These are phyloP conservation scores for Phoma sp. DNA, from an alignment of 2,329 filamentous ascomycete genomes.

Conservation along the genomic window DNA sequence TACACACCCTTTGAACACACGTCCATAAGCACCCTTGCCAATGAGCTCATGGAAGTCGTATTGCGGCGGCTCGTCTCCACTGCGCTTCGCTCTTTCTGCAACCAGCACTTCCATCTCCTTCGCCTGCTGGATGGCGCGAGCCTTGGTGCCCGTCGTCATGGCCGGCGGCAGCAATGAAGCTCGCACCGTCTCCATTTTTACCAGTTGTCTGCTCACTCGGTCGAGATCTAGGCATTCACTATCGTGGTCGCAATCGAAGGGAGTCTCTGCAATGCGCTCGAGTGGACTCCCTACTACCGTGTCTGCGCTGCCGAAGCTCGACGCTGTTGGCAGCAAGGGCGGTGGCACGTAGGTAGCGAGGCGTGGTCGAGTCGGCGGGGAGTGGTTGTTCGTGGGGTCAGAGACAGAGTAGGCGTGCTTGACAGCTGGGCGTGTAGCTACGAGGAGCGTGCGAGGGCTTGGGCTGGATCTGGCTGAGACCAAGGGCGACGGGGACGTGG, in stretches of 20 bases:
- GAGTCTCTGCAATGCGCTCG: constrained; percentile 35
- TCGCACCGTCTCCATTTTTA: constrained; percentile 40
- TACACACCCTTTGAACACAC: constrained; percentile 70
- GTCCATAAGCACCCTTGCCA: constrained; percentile 76
- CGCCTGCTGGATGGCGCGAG: constrained; percentile 71
- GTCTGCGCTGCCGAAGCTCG: constrained; percentile 24
- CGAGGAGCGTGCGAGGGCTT: not conserved
- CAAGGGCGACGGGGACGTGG: constrained; percentile 14
- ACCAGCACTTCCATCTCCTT: constrained; percentile 72
- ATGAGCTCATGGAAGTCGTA: constrained; percentile 76
- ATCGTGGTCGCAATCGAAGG: constrained; percentile 21
- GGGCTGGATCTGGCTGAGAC: constrained; percentile 4
- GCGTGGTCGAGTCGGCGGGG: constrained; percentile 13
- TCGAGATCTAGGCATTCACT: constrained; percentile 13
- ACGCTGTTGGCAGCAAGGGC: constrained; percentile 17
- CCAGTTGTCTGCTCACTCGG: constrained; percentile 8
- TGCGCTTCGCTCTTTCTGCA: constrained; percentile 65
- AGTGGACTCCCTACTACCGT: constrained; percentile 28
- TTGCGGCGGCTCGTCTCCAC: constrained; percentile 65
- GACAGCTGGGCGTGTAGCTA: not conserved
- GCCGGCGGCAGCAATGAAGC: constrained; percentile 34
- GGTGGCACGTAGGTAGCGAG: constrained; percentile 14
- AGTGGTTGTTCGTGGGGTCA: constrained; percentile 28
- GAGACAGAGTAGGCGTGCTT: constrained; percentile 29
- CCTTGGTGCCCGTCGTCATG: constrained; percentile 53